Evolutionary conservation across 108 stramenopile genomes (phyloP).

Genomic region (Cyclotella choctawhatcheeana): DNA sequence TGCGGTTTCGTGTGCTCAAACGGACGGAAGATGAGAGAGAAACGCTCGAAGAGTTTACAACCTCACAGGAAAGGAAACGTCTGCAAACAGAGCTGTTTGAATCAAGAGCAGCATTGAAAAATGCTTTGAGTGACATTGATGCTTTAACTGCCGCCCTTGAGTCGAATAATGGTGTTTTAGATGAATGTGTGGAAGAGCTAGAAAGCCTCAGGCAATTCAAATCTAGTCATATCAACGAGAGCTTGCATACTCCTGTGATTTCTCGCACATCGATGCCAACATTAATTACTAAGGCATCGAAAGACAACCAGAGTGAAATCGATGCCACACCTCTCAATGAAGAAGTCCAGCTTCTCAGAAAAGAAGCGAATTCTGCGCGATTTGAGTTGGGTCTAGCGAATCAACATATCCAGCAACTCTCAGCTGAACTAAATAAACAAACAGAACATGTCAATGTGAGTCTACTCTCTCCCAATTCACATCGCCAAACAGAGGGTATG

Average conservation of each 20-base stretch:
- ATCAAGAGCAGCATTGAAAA: conserved; percentile 22
- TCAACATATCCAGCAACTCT: conserved; percentile 16
- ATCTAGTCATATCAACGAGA: conserved; percentile 6
- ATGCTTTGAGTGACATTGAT: conserved; percentile 34
- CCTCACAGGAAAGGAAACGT: conserved; percentile 8
- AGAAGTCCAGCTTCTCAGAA: conserved; percentile 7
- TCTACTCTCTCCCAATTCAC: neutral
- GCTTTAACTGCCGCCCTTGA: conserved; percentile 37
- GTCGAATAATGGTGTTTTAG: conserved; percentile 32
- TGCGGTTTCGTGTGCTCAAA: conserved; percentile 24
- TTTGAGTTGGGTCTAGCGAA: conserved; percentile 10
- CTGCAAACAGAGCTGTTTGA: conserved; percentile 9
- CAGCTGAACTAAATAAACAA: conserved; percentile 11
- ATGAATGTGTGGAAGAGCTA: conserved; percentile 17
- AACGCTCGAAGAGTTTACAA: neutral
- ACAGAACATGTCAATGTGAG: neutral
- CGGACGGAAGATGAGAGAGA: conserved; percentile 20
- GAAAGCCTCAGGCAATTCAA: conserved; percentile 25
- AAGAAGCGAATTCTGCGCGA: conserved; percentile 7
- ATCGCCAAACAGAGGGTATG: neutral
- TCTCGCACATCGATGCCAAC: conserved; percentile 3
- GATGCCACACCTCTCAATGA: too few species aligned
- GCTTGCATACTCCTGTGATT: neutral
- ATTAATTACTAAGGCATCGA: neutral
- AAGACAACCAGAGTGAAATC: too few species aligned